These are phyloP conservation scores for Calocera cornea DNA, from an alignment of 768 basidiomycete species.

Conservation along the genomic window DNA sequence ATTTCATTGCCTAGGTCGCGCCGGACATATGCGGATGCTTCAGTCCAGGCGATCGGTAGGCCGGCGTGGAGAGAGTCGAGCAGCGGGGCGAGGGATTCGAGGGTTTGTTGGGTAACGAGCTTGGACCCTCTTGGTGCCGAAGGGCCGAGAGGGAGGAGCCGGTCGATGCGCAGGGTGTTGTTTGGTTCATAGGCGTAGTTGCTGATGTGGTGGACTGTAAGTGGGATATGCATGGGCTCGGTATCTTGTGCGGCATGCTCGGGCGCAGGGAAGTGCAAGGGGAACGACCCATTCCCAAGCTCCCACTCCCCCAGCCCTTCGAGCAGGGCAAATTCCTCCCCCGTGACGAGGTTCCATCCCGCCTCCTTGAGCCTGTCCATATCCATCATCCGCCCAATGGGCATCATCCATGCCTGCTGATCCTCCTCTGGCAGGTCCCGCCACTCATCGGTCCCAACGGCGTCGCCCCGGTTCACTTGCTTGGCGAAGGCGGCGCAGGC, in stretches of 20 bases:
- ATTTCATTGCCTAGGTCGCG: not conserved
- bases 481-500: conserved; percentile 11
- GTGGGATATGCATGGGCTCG: not conserved
- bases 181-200: not conserved
- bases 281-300: not conserved
- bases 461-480: conserved; percentile 15
- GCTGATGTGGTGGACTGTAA: not conserved
- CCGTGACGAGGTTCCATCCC: conserved; percentile 5
- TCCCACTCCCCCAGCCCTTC: conserved; percentile 9
- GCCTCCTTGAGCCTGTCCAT: conserved; percentile 7
- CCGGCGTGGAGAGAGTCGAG: not conserved
- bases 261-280: not conserved
- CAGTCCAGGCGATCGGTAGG: not conserved
- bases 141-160: not conserved
- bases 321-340: conserved; percentile 10
- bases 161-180: not conserved
- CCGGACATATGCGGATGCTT: not conserved
- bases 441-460: conserved; percentile 11
- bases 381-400: conserved; percentile 14
- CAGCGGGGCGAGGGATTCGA: not conserved
- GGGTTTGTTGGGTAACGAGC: not conserved
- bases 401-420: conserved; percentile 11
- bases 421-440: not conserved
- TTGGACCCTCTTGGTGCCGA: not conserved
- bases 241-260: not conserved